These are phyloP conservation scores for Penicillium sp. DNA, from an alignment of 2,329 filamentous ascomycete species.

Conservation along the genomic window DNA sequence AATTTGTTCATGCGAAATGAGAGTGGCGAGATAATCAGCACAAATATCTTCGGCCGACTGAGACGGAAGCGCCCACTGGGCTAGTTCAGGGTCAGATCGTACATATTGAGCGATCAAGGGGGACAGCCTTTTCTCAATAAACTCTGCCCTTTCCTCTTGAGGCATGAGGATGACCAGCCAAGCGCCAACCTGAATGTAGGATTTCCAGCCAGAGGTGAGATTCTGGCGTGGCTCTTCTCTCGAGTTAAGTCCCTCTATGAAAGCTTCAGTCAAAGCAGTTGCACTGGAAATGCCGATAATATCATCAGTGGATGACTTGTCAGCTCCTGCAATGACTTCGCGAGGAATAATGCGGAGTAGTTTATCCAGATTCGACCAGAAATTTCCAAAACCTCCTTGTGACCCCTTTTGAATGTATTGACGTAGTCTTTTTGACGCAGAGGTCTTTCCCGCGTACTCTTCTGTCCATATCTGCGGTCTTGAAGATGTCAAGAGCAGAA, in stretches of 20 bases:
- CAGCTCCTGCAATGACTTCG: constrained; percentile 42
- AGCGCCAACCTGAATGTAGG: constrained; percentile 65
- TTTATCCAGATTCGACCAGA: constrained; percentile 67
- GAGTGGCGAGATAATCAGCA: constrained; percentile 36
- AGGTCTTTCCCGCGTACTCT: constrained; percentile 58
- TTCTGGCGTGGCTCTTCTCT: constrained; percentile 73
- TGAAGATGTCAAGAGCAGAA: constrained; percentile 63
- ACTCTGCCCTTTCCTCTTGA: constrained; percentile 47
- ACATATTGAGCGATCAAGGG: constrained; percentile 57
- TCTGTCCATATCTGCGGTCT: constrained; percentile 72
- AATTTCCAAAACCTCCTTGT: constrained; percentile 67
- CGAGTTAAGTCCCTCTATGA: constrained; percentile 67
- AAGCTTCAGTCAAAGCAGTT: constrained; percentile 61
- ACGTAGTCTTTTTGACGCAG: constrained; percentile 58
- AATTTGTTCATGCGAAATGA: constrained; percentile 45
- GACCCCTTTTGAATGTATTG: constrained; percentile 80
- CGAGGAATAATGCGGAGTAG: constrained; percentile 59
- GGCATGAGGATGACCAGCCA: constrained; percentile 52
- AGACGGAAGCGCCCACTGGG: constrained; percentile 52
- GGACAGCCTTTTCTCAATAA: constrained; percentile 50
- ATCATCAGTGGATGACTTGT: constrained; percentile 23
- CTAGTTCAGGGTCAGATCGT: constrained; percentile 44
- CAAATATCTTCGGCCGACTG: constrained; percentile 40
- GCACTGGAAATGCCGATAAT: constrained; percentile 49
- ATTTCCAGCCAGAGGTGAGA: constrained; percentile 66